Base-by-base conservation (phyloP, 1,284 basidiomycete genomes). In the Pholiota adiposa region DNA sequence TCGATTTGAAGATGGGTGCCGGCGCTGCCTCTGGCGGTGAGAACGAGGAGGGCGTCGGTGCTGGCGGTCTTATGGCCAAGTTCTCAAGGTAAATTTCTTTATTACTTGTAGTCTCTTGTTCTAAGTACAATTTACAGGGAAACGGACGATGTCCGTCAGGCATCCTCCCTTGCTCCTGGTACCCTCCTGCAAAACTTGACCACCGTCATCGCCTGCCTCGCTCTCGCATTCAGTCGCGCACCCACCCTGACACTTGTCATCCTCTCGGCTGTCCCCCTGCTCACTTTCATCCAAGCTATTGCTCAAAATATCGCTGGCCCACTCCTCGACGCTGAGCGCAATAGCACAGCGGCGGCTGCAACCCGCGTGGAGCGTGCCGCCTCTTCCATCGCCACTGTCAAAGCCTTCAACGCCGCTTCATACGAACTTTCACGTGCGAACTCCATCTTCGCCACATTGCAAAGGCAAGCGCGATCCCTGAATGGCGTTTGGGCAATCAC, bases 51-150 rank as follows among this genome's bases (percentile, higher is more conserved):
- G 81, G 84, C 34, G 76, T 91, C 56, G 94, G 94, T 61, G 93
- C 95, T 51, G 96, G 92, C 59, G 96, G 96, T 18, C 79, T 98
- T 46, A 97, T 98, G 95, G 88, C 93, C 54, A 94, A 95, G 71
- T 98, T 98, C 72, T 86, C 92, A 25, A 88, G 88, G 96, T 94
- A 64, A 68, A 87, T 77, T 38, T 31, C 36, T 36, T 48, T 16
- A 1, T 18, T 55, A 31, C 8, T 16, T 43, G 21, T 19, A 54
- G 21, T 33, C 46, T n/a, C 25, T 43, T 14, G 49, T 34, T 57
- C 58, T 19, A 64, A 33, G n/a, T n/a, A n/a, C n/a, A 58, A 31
- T 58, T 36, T 63, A 6, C 69, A 97, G 96, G 66, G 96, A 98
- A 75, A 97, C 94, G 2, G 96, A 99, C 73, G 94, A 98, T 60